Base-by-base conservation (phyloP, 179 eudicot genomes). In the Beta lomatogona region DNA sequence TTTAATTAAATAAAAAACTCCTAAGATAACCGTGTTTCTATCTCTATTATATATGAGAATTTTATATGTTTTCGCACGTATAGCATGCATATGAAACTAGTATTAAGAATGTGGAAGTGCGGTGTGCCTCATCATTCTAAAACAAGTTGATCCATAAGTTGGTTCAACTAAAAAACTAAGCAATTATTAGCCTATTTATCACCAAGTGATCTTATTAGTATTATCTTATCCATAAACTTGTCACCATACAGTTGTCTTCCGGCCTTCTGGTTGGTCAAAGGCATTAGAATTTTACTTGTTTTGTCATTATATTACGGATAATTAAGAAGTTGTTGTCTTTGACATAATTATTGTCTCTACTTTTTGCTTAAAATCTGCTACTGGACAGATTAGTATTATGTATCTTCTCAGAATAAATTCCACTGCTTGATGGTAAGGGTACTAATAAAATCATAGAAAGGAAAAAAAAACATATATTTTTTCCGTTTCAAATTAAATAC, bases 181-280 rank as follows among this genome's bases (percentile, higher is more conserved):
- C 67, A 69, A 82, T 68, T 19, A 55, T 57, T 50, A 75, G 31
- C 19, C 83, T 81, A 48, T 48, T 67, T 18, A 78, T 71, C 4
- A 15, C 5, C 81, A 82, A 82, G 78, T 82, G 85, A 77, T 63
- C 9, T 50, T 77, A 8, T 48, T 28, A 48, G 53, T 48, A 59
- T 68, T 45, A 71, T 77, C 73, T 63, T 31, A 73, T 72, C 85
- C 71, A 82, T 69, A 59, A 59, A 69, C 53, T 46, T 58, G 41
- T 13, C 73, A 78, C 28, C 59, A 41, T 64, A 77, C 75, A 54
- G 73, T 77, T 77, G 85, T 78, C 85, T 78, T 64, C 11, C 53
- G 41, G 41, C 57, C 22, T 63, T 70, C 55, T 54, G 50, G 36
- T 15, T 48, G 64, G 61, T 25, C 45, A 53, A 73, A 28, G 12